A percentile compares a stretch with the other conserved stretches of the same genome.
Conservation (phyloP, 2,329 filamentous ascomycete genomes). For the Epichloe aotearoae region DNA sequence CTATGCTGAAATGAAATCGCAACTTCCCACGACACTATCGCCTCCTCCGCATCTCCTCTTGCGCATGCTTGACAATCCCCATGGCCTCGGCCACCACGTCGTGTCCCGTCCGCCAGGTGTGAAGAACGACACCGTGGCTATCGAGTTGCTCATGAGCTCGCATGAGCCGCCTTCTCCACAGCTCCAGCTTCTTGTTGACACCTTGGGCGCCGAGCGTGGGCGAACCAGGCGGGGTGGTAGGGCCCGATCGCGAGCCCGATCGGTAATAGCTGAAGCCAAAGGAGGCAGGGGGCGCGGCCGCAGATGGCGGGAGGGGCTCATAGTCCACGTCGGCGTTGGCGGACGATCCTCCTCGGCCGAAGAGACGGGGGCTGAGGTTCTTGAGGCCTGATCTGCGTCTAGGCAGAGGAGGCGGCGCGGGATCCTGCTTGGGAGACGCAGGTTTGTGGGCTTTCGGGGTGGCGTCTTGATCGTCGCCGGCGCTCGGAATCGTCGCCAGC, state of each 20-base stretch:
- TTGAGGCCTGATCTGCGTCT: slow-evolving; percentile 29
- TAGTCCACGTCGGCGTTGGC: slow-evolving; percentile 29
- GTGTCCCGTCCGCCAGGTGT: slow-evolving; percentile 59
- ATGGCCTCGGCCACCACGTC: slow-evolving; percentile 58
- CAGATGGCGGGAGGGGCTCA: slow-evolving; percentile 25
- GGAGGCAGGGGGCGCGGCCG: slow-evolving; percentile 9
- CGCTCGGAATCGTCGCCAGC: slow-evolving; percentile 20
- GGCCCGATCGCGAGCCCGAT: slow-evolving; percentile 18
- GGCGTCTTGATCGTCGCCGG: neutral
- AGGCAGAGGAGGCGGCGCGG: slow-evolving; percentile 34
- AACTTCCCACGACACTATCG: neutral
- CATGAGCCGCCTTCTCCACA: slow-evolving; percentile 58
- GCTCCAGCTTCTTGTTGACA: slow-evolving; percentile 54
- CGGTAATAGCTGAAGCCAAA: slow-evolving; percentile 12
- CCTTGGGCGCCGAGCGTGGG: slow-evolving; percentile 21
- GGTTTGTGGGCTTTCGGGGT: slow-evolving; percentile 24
- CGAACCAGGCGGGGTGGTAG: slow-evolving; percentile 21
- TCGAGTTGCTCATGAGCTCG: slow-evolving; percentile 50
- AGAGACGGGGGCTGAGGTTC: slow-evolving; percentile 19
- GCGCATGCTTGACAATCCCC: slow-evolving; percentile 45
- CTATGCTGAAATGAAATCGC: neutral
- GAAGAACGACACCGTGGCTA: slow-evolving; percentile 51
- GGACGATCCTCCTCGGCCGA: slow-evolving; percentile 16
- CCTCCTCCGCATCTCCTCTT: slow-evolving; percentile 24
- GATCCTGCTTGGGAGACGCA: slow-evolving; percentile 9